phyloP scores from a whole-genome alignment of 306 rosid species.

The Prunus salicina region DNA sequence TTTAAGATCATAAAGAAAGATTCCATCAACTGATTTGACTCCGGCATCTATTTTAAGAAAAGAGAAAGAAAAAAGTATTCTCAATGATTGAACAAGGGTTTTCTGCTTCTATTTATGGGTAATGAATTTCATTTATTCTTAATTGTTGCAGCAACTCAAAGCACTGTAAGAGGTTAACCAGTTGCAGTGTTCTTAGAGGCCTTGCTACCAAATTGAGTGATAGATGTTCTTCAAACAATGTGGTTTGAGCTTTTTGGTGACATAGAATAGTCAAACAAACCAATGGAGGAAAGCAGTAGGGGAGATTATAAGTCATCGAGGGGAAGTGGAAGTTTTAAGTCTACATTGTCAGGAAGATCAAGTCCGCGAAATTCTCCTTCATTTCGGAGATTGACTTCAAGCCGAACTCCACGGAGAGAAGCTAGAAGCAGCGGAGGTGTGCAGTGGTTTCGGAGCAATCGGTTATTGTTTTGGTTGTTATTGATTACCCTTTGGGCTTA shows the following conservation, averaged over 20 bases:
- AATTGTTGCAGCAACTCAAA: not conserved
- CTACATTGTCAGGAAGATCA: conserved; percentile 60
- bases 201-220: not conserved
- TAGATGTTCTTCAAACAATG: not conserved
- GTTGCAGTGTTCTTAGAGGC: not conserved
- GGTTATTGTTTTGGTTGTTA: conserved; percentile 60
- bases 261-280: conserved; percentile 28
- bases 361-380: conserved; percentile 63
- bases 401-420: conserved; percentile 69
- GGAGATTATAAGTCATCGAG: conserved; percentile 46
- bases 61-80: no score
- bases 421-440: conserved; percentile 38
- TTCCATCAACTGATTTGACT: not conserved
- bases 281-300: conserved; percentile 61
- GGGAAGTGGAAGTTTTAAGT: conserved; percentile 55
- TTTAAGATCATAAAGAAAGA: not conserved
- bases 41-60: not conserved
- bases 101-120: not conserved
- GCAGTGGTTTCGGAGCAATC: conserved; percentile 61
- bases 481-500: conserved; percentile 90
- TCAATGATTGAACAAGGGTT: no score
- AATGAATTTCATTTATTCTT: not conserved
- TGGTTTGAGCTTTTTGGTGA: conserved; percentile 14
- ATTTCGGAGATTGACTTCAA: conserved; percentile 48
- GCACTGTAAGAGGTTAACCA: not conserved